Evolutionary conservation across 441 rosid species (phyloP).

Genomic region (Brassica hybrid): DNA sequence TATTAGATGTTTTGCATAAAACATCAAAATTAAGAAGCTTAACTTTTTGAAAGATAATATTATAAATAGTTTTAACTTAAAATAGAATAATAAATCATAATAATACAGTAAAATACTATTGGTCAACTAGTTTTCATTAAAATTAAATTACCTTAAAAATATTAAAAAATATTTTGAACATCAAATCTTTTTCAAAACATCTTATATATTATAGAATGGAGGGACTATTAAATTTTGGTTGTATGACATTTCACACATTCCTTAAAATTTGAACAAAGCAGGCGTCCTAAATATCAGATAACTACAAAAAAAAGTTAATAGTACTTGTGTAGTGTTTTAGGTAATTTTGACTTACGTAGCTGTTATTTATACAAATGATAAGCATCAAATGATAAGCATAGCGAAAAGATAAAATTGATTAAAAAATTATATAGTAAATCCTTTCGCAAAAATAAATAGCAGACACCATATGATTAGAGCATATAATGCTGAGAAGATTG

Average conservation of each 20-base stretch:
- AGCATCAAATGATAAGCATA: neutral
- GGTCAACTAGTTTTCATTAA: too few relatives aligned
- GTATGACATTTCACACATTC: neutral
- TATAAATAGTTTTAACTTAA: too few relatives aligned
- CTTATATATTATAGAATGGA: too few relatives aligned
- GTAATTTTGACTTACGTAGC: neutral
- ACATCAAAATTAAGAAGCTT: too few relatives aligned
- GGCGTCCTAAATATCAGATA: neutral
- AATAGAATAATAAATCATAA: too few relatives aligned
- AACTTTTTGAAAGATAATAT: too few relatives aligned
- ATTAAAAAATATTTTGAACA: too few relatives aligned
- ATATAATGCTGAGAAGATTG: slow-evolving; percentile 11
- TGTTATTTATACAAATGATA: neutral
- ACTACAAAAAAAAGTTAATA: neutral
- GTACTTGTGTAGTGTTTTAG: neutral
- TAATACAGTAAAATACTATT: too few relatives aligned
- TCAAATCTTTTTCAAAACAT: too few relatives aligned
- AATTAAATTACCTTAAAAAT: too few relatives aligned
- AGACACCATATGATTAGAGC: slow-evolving; percentile 1
- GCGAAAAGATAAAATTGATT: neutral
- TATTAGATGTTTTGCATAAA: too few relatives aligned
- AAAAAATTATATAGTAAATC: neutral
- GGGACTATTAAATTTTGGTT: neutral
- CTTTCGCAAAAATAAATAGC: neutral
- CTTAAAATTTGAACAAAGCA: neutral